These are phyloP conservation scores for Lachancea mirantina DNA, from an alignment of 805 yeast species.

Conservation along the genomic window DNA sequence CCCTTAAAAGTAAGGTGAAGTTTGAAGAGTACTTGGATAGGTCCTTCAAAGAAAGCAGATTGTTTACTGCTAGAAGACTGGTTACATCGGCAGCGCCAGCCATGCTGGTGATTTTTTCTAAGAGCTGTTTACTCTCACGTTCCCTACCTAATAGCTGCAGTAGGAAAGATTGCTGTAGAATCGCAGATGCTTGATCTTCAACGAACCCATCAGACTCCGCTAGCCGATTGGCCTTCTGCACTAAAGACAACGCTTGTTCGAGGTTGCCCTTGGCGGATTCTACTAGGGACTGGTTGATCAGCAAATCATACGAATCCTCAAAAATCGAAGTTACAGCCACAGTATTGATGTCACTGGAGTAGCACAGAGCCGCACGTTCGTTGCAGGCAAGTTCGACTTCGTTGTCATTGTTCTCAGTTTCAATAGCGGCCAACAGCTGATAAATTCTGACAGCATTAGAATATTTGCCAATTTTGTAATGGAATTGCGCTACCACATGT, in stretches of 20 bases:
- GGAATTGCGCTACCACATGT: conserved; percentile 48
- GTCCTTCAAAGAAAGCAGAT: conserved; percentile 24
- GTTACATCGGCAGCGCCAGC: conserved; percentile 26
- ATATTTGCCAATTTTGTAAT: conserved; percentile 45
- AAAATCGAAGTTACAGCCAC: conserved; percentile 14
- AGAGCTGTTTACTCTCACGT: conserved; percentile 30
- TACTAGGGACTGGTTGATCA: conserved; percentile 59
- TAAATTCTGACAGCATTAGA: conserved; percentile 46
- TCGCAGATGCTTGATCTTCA: conserved; percentile 54
- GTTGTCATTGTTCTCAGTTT: conserved; percentile 30
- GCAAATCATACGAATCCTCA: conserved; percentile 47
- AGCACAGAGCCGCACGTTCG: conserved; percentile 43
- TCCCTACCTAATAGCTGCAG: conserved; percentile 36
- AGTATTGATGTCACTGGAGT: conserved; percentile 42
- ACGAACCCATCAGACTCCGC: conserved; percentile 36
- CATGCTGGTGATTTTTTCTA: conserved; percentile 19
- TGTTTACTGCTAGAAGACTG: conserved; percentile 27
- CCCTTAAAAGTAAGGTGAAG: conserved; percentile 30
- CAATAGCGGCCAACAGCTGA: conserved; percentile 35
- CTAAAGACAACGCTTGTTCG: conserved; percentile 34
- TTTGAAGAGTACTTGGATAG: conserved; percentile 28
- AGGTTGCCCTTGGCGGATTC: conserved; percentile 39
- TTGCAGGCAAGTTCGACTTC: conserved; percentile 58
- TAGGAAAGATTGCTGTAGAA: conserved; percentile 53
- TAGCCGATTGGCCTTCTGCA: conserved; percentile 39